Base-by-base conservation (phyloP, 2,329 filamentous ascomycete genomes). In the Hymenoscyphus linearis region DNA sequence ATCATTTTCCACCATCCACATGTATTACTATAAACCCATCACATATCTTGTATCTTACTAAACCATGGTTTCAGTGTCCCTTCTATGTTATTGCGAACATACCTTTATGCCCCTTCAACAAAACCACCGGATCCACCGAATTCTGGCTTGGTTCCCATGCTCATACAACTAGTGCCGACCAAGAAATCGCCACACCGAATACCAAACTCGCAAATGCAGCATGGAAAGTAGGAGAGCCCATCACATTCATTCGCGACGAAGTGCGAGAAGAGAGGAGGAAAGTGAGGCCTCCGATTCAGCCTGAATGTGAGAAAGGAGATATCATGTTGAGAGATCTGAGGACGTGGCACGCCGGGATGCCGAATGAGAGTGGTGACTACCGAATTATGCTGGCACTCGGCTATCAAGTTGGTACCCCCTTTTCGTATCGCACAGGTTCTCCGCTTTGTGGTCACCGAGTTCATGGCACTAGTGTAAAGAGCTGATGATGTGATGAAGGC, bases 311-410 rank as follows among this genome's bases (percentile, higher is more conserved):
- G 37, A 84, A 83, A 66, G 83, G 85, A 0, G 80, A 81, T 44
- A 69, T 87, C 25, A 76, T 86, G 37, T 68, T 88, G 34, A 76
- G 85, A 1, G 85, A 87, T 68, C 70, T 87, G 58, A 74, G 84
- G 26, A 77, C 86, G 4, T 88, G 85, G 84, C 84, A 87, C 69
- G 83, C 82, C 0, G 85, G 84, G 0, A 85, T 85, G 80, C 83
- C 83, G 1, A 87, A 87, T 65, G 67, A 71, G 50, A 80, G 79
- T 1, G 70, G 76, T 4, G 72, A 78, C 6, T 76, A 80, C 16
- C 73, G 83, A 27, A 77, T 85, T 18, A 85, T 86, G 83, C 71
- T 86, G n/a, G 82, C 82, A 36, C 78, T 83, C 75, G 66, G 69
- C 9, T 71, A 69, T 60, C 65, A 69, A 58, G 68, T 70, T 47